Conservation (phyloP, 352 stramenopile genomes). For the Blastocystis sp. region DNA sequence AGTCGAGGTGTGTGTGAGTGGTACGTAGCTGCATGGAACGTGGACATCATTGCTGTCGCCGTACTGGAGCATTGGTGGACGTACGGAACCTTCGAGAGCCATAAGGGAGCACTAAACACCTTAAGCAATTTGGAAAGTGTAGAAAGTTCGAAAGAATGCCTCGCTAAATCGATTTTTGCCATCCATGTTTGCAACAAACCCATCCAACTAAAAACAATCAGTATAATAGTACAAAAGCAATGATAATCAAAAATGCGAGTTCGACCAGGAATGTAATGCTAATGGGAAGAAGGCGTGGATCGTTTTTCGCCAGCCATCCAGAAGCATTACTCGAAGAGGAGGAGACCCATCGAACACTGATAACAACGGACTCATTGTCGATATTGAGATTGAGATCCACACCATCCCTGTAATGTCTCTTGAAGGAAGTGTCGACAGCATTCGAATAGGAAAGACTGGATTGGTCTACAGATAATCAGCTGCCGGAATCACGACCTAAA, state of each 20-base stretch:
- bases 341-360: neutral
- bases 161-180: no score
- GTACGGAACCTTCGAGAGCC: constrained; percentile 96
- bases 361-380: neutral
- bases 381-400: neutral
- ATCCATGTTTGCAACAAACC: neutral
- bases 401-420: neutral
- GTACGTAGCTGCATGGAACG: constrained; percentile 30
- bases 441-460: neutral
- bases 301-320: neutral
- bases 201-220: neutral
- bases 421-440: neutral
- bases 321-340: no score
- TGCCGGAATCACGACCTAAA: neutral
- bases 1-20: neutral
- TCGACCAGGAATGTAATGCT: constrained; percentile 29
- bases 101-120: constrained; percentile 84
- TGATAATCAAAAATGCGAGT: constrained; percentile 30
- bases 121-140: no score
- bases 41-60: constrained; percentile 84
- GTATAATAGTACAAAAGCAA: constrained; percentile 61
- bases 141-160: no score
- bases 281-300: constrained; percentile 20
- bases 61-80: constrained; percentile 97
- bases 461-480: neutral